These are phyloP conservation scores for Fusarium annulatum DNA, from an alignment of 2,329 filamentous ascomycete species.

Conservation along the genomic window DNA sequence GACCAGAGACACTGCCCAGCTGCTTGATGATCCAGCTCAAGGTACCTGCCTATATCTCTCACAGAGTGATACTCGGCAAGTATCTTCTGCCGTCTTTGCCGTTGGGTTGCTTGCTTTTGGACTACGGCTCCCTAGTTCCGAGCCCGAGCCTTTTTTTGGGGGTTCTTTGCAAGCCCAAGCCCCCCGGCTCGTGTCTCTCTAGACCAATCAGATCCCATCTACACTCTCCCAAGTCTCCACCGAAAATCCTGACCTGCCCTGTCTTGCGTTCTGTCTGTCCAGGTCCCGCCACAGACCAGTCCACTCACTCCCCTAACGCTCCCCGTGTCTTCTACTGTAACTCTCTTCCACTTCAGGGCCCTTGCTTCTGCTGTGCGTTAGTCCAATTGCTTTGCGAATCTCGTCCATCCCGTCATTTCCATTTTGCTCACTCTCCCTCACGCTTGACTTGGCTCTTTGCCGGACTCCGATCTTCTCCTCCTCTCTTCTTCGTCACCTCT, in stretches of 20 bases:
- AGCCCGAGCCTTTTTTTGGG: conserved; percentile 25
- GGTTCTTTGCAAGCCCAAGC: conserved; percentile 12
- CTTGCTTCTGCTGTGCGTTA: neutral
- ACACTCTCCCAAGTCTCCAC: conserved; percentile 3
- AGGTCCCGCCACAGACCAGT: conserved; percentile 3
- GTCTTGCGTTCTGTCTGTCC: conserved; percentile 16
- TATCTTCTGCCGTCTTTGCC: conserved; percentile 42
- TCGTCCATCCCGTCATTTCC: conserved; percentile 20
- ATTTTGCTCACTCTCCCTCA: neutral
- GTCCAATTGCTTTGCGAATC: conserved; percentile 8
- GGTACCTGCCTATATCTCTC: neutral
- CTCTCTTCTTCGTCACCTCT: neutral
- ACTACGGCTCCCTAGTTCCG: conserved; percentile 44
- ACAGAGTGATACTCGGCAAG: neutral
- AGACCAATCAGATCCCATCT: conserved; percentile 15
- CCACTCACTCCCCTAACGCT: neutral
- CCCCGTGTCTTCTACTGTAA: conserved; percentile 9
- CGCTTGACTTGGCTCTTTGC: conserved; percentile 17
- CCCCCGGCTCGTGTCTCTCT: neutral
- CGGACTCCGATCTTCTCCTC: conserved; percentile 28
- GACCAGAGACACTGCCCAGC: neutral
- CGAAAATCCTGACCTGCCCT: conserved; percentile 37
- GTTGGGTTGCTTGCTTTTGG: conserved; percentile 30
- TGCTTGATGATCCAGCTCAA: neutral
- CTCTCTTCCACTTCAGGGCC: conserved; percentile 2